Conservation (phyloP, 768 basidiomycete genomes). For the Lentinus brumalis region DNA sequence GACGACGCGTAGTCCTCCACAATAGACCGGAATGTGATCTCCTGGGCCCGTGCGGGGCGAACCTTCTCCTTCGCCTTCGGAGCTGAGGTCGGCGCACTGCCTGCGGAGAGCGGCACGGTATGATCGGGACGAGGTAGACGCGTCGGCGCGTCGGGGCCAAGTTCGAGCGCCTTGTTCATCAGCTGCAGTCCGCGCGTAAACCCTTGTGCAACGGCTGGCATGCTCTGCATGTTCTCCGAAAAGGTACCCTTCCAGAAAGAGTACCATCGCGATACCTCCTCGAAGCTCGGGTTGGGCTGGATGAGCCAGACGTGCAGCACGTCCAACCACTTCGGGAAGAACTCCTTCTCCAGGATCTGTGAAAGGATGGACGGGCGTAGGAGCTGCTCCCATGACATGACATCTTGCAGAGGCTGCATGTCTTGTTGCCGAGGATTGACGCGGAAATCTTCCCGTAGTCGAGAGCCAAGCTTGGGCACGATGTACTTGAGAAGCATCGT, state of each 20-base stretch:
- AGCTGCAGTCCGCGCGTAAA: conserved; percentile 88
- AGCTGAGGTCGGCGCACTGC: conserved; percentile 16
- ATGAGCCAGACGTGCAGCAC: conserved; percentile 90
- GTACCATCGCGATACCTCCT: conserved; percentile 94
- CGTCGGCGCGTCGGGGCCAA: conserved; percentile 76
- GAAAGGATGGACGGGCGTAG: conserved; percentile 77
- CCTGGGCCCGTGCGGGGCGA: conserved; percentile 60
- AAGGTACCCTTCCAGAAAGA: conserved; percentile 85
- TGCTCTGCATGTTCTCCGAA: conserved; percentile 65
- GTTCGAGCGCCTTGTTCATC: conserved; percentile 91
- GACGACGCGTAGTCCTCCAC: conserved; percentile 88
- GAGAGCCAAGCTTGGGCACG: conserved; percentile 85
- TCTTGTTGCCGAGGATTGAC: conserved; percentile 92
- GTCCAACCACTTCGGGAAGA: conserved; percentile 97
- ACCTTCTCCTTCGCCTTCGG: conserved; percentile 40
- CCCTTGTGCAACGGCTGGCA: conserved; percentile 70
- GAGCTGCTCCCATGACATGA: conserved; percentile 75
- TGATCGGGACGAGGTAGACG: conserved; percentile 71
- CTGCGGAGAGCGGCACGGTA: conserved; percentile 35
- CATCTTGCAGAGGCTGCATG: conserved; percentile 76
- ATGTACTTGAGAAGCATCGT: conserved; percentile 86
- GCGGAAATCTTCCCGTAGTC: conserved; percentile 81
- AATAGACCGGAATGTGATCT: conserved; percentile 90
- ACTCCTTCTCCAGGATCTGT: conserved; percentile 85
- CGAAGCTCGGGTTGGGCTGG: conserved; percentile 85